Base-by-base conservation (phyloP, 2,329 filamentous ascomycete species). In the Hymenoscyphus fructigenus region DNA sequence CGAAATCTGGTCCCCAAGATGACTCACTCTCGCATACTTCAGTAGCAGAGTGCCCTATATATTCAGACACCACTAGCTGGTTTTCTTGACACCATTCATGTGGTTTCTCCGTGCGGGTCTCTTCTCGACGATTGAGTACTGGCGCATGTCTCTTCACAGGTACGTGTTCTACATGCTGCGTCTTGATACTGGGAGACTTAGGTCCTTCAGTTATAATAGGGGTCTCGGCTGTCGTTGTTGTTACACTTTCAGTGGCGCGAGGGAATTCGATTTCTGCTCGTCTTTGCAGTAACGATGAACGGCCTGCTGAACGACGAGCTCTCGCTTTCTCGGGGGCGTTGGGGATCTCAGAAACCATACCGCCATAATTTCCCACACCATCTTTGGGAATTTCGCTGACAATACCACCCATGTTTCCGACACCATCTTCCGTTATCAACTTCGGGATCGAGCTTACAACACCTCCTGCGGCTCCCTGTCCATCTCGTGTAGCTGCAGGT, bases 1-100 rank as follows among this genome's bases (percentile, higher is more conserved):
- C 55, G 47, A 58, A 62, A 28, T 62, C 61, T 2, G 55, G 61
- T 5, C 55, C 61, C 53, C 61, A 62, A n/a, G 61, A 62, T 17
- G 53, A 34, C 38, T 44, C 17, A 23, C 53, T 62, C 36, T 47
- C 6, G 26, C 53, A 62, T 9, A 58, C 53, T n/a, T 57, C 61
- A 9, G 12, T 23, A 7, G 55, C 55, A 7, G 26, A 58, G 23
- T 62, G 55, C 0, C 34, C 61, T 9, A 34, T 20, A 32, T 38
- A n/a, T n/a, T 59, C 14, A 9, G 53, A 58, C 2, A 62, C 38
- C 2, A 60, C 59, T 1, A 60, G 59, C 36, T 59, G 32, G 23
- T 44, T 44, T 12, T 59, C 57, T 5, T 59, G 34, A 12, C 57
- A 59, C 57, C 57, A 59, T 44, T 44, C 10, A 36, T 44, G 6